Percentiles rank a stretch among this genome's conserved stretches.
Conservation (phyloP, 1,139 yeast species). For the Eremothecium cymbalariae region DNA sequence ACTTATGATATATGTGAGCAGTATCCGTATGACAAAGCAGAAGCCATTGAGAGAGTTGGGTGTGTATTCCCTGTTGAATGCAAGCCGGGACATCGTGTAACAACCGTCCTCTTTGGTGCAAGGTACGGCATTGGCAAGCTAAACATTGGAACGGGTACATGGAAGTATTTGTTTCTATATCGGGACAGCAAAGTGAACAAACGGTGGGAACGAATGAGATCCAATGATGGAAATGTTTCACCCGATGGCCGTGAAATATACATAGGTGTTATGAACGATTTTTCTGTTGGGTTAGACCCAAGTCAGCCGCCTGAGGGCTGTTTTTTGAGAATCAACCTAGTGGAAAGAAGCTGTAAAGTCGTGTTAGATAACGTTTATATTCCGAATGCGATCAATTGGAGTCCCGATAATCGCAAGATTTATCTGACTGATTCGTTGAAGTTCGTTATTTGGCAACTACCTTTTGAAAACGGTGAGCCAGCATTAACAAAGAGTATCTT, state of each 20-base stretch:
- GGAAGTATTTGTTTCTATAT: constrained; percentile 41
- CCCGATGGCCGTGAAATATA: constrained; percentile 55
- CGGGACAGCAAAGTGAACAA: constrained; percentile 22
- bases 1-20: constrained; percentile 6
- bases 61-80: constrained; percentile 51
- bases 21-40: constrained; percentile 18
- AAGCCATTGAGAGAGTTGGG: constrained; percentile 45
- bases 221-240: constrained; percentile 68
- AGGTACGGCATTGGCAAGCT: constrained; percentile 50
- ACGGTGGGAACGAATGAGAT: constrained; percentile 39
- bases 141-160: constrained; percentile 36
- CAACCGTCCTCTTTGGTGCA: constrained; percentile 42
- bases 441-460: constrained; percentile 53
- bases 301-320: constrained; percentile 31
- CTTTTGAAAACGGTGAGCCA: constrained; percentile 38
- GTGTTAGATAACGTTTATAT: constrained; percentile 39
- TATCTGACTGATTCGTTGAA: constrained; percentile 69
- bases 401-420: constrained; percentile 39
- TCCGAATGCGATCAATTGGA: constrained; percentile 75
- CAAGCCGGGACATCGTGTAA: constrained; percentile 38
- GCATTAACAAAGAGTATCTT: constrained; percentile 37
- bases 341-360: constrained; percentile 22
- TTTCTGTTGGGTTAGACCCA: constrained; percentile 30
- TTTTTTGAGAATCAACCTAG: constrained; percentile 29
- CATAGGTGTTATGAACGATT: constrained; percentile 69